Evolutionary conservation across 192 early-diverging fungal genomes (phyloP).

Genomic region (Rhizophagus sp.): DNA sequence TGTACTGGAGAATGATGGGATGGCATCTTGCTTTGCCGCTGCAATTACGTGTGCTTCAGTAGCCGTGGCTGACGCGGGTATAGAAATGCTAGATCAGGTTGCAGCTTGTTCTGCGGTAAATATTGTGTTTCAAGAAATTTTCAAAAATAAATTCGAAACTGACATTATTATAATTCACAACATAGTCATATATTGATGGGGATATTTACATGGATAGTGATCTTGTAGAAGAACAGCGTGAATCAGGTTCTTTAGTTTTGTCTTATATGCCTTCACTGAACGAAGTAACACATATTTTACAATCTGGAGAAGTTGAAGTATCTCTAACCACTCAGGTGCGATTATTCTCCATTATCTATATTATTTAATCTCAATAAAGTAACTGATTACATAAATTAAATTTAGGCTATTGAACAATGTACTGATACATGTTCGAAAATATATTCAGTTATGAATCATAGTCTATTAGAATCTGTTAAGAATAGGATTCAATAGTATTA

Average conservation of each 20-base stretch:
- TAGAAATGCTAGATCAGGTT: slow-evolving; percentile 84
- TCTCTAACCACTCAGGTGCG: slow-evolving; percentile 53
- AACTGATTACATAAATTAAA: background rate
- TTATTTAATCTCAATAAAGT: background rate
- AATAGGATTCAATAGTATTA: slow-evolving; percentile 16
- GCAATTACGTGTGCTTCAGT: slow-evolving; percentile 66
- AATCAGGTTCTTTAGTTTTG: slow-evolving; percentile 63
- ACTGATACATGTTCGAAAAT: slow-evolving; percentile 78
- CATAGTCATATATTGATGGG: slow-evolving; percentile 25
- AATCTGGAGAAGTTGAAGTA: slow-evolving; percentile 62
- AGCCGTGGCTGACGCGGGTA: slow-evolving; percentile 79
- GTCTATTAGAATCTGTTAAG: slow-evolving; percentile 52
- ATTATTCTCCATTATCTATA: background rate
- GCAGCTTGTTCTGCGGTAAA: slow-evolving; percentile 70
- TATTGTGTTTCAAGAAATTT: background rate
- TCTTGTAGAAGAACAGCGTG: slow-evolving; percentile 58
- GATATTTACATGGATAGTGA: slow-evolving; percentile 56
- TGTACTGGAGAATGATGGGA: slow-evolving; percentile 72
- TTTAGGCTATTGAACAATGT: slow-evolving; percentile 70
- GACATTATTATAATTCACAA: background rate
- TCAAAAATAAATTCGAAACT: slow-evolving; percentile 20
- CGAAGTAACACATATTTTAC: slow-evolving; percentile 77
- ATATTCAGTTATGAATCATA: slow-evolving; percentile 65
- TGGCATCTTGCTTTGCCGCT: slow-evolving; percentile 61
- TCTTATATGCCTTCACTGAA: slow-evolving; percentile 81